A percentile compares a stretch with the other conserved stretches of the same genome.
Evolutionary conservation across 2,329 filamentous ascomycete species (phyloP).

Genomic region (Venturia asperata): DNA sequence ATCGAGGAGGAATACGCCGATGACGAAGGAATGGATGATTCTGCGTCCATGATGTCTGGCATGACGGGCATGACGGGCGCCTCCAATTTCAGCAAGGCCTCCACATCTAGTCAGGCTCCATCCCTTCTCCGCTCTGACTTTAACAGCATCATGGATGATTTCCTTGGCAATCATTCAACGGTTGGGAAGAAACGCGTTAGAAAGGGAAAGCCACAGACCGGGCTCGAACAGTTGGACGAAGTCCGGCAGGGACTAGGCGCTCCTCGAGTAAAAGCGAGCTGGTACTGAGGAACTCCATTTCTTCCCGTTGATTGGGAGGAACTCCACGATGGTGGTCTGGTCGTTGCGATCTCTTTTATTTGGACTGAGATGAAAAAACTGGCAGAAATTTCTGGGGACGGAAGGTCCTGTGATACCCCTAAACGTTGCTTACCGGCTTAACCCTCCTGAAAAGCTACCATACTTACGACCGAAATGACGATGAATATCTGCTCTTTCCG

Average conservation of each 20-base stretch:
- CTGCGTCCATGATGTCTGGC: slow-evolving; percentile 39
- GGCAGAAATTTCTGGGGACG: not conserved
- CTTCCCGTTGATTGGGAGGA: not conserved
- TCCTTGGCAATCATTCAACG: slow-evolving; percentile 67
- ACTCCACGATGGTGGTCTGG: not conserved
- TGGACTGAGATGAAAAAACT: not conserved
- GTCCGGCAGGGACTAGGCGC: slow-evolving; percentile 74
- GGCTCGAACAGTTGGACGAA: slow-evolving; percentile 85
- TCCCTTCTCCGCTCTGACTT: slow-evolving; percentile 67
- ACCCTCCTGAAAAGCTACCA: not conserved
- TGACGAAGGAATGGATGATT: slow-evolving; percentile 44
- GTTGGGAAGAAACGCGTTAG: slow-evolving; percentile 59
- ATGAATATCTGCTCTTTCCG: not conserved
- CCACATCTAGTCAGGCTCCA: slow-evolving; percentile 33
- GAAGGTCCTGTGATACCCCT: slow-evolving; percentile 1
- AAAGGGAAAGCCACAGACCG: slow-evolving; percentile 60
- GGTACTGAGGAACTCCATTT: not conserved
- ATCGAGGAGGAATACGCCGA: slow-evolving; percentile 75
- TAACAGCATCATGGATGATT: slow-evolving; percentile 86
- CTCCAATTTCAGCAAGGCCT: slow-evolving; percentile 32
- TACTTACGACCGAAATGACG: not conserved
- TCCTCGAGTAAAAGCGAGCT: not conserved
- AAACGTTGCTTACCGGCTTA: not conserved
- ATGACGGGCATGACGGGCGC: slow-evolving; percentile 32
- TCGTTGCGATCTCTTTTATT: not conserved